These are phyloP conservation scores for Dalbergia cultrata DNA, from an alignment of 306 rosid species.

Conservation along the genomic window DNA sequence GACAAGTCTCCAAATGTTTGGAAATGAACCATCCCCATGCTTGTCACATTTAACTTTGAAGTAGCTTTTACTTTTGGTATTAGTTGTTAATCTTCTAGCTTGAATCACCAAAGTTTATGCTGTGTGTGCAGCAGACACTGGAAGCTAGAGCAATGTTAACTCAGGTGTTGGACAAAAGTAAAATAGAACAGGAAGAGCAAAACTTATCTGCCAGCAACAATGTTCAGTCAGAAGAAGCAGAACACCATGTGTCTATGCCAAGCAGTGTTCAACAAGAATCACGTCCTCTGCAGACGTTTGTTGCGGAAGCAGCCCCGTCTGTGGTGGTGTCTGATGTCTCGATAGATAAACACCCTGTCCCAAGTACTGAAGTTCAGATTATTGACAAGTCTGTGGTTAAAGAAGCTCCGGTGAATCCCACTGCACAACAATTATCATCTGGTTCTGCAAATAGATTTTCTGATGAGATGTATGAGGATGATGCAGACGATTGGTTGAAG, in stretches of 20 bases:
- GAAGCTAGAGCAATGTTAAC: constrained; percentile 81
- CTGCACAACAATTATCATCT: constrained; percentile 48
- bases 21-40: neutral
- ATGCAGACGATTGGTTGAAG: constrained; percentile 96
- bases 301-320: constrained; percentile 55
- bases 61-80: neutral
- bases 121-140: constrained; percentile 70
- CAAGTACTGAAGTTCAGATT: constrained; percentile 57
- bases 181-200: constrained; percentile 55
- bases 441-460: constrained; percentile 55
- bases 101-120: constrained; percentile 30
- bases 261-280: constrained; percentile 55
- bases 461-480: constrained; percentile 74
- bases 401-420: constrained; percentile 59
- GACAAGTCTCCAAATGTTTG: neutral
- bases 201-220: constrained; percentile 50
- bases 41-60: neutral
- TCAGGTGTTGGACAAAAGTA: constrained; percentile 60
- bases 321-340: constrained; percentile 51
- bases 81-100: neutral
- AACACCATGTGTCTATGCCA: constrained; percentile 68
- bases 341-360: constrained; percentile 67
- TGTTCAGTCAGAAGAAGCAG: constrained; percentile 55
- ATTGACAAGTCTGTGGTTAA: constrained; percentile 69
- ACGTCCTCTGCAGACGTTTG: constrained; percentile 49